These are phyloP conservation scores for Wallacemonas sp. DNA, from an alignment of 208 protist species.

Conservation along the genomic window DNA sequence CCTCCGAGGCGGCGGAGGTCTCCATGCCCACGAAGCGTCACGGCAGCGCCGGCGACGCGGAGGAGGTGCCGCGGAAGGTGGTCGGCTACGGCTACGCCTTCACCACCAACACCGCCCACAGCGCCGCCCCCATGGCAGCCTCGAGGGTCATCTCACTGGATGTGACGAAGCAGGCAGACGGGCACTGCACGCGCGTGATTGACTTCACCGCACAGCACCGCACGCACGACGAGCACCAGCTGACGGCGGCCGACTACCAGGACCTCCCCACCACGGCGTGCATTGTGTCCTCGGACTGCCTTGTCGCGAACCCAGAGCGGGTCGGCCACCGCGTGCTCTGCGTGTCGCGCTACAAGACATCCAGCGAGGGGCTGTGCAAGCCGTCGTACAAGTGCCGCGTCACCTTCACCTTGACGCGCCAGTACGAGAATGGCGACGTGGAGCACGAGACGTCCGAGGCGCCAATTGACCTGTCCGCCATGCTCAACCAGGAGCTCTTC, in stretches of 20 bases:
- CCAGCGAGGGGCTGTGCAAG: slow-evolving; percentile 66
- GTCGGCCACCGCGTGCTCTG: slow-evolving; percentile 55
- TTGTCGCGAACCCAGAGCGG: slow-evolving; percentile 31
- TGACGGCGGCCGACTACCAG: slow-evolving; percentile 43
- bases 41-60: slow-evolving; percentile 1
- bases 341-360: slow-evolving; percentile 69
- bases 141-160: slow-evolving; percentile 22
- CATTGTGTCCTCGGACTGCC: slow-evolving; percentile 51
- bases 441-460: slow-evolving; percentile 27
- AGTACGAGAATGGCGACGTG: slow-evolving; percentile 32
- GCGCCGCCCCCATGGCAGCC: slow-evolving; percentile 10
- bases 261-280: slow-evolving; percentile 54
- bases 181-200: slow-evolving; percentile 28
- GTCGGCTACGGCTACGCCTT: slow-evolving; percentile 59
- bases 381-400: slow-evolving; percentile 74
- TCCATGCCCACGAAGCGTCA: background rate
- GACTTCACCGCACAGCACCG: slow-evolving; percentile 56
- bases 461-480: slow-evolving; percentile 50
- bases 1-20: slow-evolving; percentile 30
- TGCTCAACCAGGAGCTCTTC: slow-evolving; percentile 59
- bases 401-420: slow-evolving; percentile 40
- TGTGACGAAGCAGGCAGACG: slow-evolving; percentile 15
- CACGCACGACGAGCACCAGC: slow-evolving; percentile 40
- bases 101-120: slow-evolving; percentile 49
- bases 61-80: slow-evolving; percentile 20